A percentile compares a stretch with the other conserved stretches of the same genome.
phyloP scores from a whole-genome alignment of 495 filamentous ascomycete species.

The Penicillium ucsense region DNA sequence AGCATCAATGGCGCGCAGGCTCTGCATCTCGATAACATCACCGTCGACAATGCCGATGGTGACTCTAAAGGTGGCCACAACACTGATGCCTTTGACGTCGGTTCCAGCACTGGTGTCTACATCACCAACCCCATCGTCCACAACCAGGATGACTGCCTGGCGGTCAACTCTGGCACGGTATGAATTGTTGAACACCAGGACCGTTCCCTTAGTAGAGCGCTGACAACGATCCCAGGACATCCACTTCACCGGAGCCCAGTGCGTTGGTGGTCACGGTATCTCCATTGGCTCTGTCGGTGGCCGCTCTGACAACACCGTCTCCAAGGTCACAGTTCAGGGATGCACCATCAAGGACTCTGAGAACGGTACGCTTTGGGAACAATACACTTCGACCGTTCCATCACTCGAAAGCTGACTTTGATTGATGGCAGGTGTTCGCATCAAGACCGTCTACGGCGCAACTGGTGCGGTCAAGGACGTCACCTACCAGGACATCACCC shows the following conservation, averaged over 20 bases:
- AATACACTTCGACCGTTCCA: neutral
- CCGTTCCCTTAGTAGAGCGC: neutral
- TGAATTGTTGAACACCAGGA: neutral
- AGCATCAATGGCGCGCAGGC: slow-evolving; percentile 40
- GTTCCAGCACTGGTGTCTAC: slow-evolving; percentile 37
- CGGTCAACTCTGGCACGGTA: slow-evolving; percentile 41
- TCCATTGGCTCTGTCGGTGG: slow-evolving; percentile 62
- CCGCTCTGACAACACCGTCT: slow-evolving; percentile 49
- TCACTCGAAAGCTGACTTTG: neutral
- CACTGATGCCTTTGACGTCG: slow-evolving; percentile 60
- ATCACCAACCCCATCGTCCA: slow-evolving; percentile 1
- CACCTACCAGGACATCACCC: slow-evolving; percentile 50
- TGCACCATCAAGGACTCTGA: slow-evolving; percentile 43
- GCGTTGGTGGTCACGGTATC: slow-evolving; percentile 36
- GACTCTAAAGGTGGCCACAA: slow-evolving; percentile 45
- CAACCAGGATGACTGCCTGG: slow-evolving; percentile 60
- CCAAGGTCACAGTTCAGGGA: slow-evolving; percentile 43
- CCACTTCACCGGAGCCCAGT: slow-evolving; percentile 28
- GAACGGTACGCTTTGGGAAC: slow-evolving; percentile 29
- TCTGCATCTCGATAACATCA: slow-evolving; percentile 42
- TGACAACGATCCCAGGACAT: slow-evolving; percentile 24
- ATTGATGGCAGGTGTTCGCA: slow-evolving; percentile 26
- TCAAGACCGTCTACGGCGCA: slow-evolving; percentile 52
- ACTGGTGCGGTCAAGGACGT: slow-evolving; percentile 49
- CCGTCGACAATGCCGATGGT: slow-evolving; percentile 51